phyloP scores from a whole-genome alignment of 768 basidiomycete species.

The Termitomyces sp. region DNA sequence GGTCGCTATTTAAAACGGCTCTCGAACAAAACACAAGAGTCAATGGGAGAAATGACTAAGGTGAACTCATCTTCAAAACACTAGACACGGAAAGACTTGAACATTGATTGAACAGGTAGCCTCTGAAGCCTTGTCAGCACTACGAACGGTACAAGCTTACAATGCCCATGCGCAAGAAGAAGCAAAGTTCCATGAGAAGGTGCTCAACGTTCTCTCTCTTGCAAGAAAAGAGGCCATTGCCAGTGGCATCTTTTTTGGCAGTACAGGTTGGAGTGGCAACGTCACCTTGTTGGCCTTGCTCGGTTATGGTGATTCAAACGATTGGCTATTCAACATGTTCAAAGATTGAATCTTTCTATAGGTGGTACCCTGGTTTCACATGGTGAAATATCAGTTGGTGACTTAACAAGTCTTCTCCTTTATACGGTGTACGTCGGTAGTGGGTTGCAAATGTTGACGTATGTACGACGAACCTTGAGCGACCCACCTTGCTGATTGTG shows the following conservation, averaged over 20 bases:
- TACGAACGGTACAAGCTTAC: conserved; percentile 89
- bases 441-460: conserved; percentile 79
- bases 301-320: conserved; percentile 66
- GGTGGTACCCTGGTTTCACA: conserved; percentile 89
- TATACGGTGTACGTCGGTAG: conserved; percentile 90
- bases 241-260: conserved; percentile 89
- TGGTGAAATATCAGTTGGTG: conserved; percentile 88
- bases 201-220: conserved; percentile 64
- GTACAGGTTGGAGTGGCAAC: conserved; percentile 91
- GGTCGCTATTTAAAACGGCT: conserved; percentile 92
- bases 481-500: conserved; percentile 1
- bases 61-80: conserved; percentile 29
- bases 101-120: conserved; percentile 51
- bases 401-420: conserved; percentile 82
- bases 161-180: conserved; percentile 81
- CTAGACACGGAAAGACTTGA: not conserved
- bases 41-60: conserved; percentile 93
- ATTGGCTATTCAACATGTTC: not conserved
- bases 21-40: conserved; percentile 89
- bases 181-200: conserved; percentile 64
- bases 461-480: conserved; percentile 20
- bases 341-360: conserved; percentile 23
- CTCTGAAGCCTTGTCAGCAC: conserved; percentile 83
- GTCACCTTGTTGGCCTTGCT: conserved; percentile 84
- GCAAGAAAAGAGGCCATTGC: conserved; percentile 87